Evolutionary conservation across 768 basidiomycete genomes (phyloP).

Genomic region (Rubroboletus satanas): DNA sequence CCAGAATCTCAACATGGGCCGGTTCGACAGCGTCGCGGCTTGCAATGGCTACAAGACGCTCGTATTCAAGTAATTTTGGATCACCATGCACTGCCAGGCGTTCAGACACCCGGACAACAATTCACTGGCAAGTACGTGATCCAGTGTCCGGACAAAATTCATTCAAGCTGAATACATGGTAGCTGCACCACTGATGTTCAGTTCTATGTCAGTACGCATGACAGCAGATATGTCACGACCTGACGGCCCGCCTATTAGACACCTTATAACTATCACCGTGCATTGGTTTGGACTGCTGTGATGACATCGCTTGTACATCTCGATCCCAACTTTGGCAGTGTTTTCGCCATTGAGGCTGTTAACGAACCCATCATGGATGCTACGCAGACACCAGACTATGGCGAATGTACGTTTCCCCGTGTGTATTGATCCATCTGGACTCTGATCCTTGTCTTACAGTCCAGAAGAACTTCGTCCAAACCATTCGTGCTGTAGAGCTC

Average conservation of each 20-base stretch:
- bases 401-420: slow-evolving; percentile 49
- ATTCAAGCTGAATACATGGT: slow-evolving; percentile 1
- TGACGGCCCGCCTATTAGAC: slow-evolving; percentile 37
- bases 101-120: slow-evolving; percentile 53
- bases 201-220: slow-evolving; percentile 58
- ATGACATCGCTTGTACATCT: slow-evolving; percentile 72
- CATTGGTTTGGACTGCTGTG: slow-evolving; percentile 76
- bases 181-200: slow-evolving; percentile 67
- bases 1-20: background rate
- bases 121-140: slow-evolving; percentile 62
- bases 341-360: slow-evolving; percentile 69
- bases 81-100: slow-evolving; percentile 71
- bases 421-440: background rate
- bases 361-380: slow-evolving; percentile 81
- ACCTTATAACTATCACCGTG: slow-evolving; percentile 67
- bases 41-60: slow-evolving; percentile 54
- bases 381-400: slow-evolving; percentile 60
- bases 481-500: slow-evolving; percentile 62
- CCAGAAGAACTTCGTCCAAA: slow-evolving; percentile 65
- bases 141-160: background rate
- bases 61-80: slow-evolving; percentile 66
- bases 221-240: background rate
- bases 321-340: slow-evolving; percentile 60
- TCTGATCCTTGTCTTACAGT: slow-evolving; percentile 36
- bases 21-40: slow-evolving; percentile 51